phyloP scores from a whole-genome alignment of 2,329 filamentous ascomycete species.

The Pseudopithomyces chartarum region DNA sequence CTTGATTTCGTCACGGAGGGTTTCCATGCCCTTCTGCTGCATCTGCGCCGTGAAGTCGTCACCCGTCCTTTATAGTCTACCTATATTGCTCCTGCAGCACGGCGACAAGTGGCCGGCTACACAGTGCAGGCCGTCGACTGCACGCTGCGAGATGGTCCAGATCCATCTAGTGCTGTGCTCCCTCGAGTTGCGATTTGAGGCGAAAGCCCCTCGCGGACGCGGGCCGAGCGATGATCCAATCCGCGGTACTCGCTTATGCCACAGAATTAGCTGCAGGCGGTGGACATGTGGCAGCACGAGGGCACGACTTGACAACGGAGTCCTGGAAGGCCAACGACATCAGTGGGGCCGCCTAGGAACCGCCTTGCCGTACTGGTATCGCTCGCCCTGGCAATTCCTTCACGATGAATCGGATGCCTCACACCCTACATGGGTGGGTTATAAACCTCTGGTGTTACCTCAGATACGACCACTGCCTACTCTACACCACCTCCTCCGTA shows the following conservation, averaged over 20 bases:
- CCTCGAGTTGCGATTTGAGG: slow-evolving; percentile 33
- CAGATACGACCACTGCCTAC: slow-evolving; percentile 14
- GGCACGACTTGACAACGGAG: slow-evolving; percentile 37
- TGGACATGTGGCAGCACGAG: slow-evolving; percentile 48
- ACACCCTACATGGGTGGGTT: slow-evolving; percentile 28
- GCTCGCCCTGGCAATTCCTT: slow-evolving; percentile 33
- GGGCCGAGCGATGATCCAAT: slow-evolving; percentile 39
- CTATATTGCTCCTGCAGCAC: slow-evolving; percentile 29
- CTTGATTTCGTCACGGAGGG: slow-evolving; percentile 16
- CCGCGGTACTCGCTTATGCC: slow-evolving; percentile 33
- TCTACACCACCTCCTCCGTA: slow-evolving; percentile 17
- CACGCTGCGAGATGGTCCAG: slow-evolving; percentile 28
- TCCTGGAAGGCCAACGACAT: slow-evolving; percentile 42
- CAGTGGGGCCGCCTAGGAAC: slow-evolving; percentile 39
- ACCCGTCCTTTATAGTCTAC: slow-evolving; percentile 32
- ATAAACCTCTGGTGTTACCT: slow-evolving; percentile 39
- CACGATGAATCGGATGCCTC: slow-evolving; percentile 31
- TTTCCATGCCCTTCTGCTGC: slow-evolving; percentile 5
- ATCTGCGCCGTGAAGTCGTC: slow-evolving; percentile 1
- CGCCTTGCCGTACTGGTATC: slow-evolving; percentile 38
- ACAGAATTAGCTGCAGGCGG: slow-evolving; percentile 44
- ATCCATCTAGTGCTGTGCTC: slow-evolving; percentile 18
- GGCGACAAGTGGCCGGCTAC: slow-evolving; percentile 31
- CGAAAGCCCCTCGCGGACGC: slow-evolving; percentile 35
- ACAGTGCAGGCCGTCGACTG: slow-evolving; percentile 18